Evolutionary conservation across 177 flowering plant genomes (phyloP), one percentile per base, ranked within the genome.

Genomic region (Vitis hybrid): DNA sequence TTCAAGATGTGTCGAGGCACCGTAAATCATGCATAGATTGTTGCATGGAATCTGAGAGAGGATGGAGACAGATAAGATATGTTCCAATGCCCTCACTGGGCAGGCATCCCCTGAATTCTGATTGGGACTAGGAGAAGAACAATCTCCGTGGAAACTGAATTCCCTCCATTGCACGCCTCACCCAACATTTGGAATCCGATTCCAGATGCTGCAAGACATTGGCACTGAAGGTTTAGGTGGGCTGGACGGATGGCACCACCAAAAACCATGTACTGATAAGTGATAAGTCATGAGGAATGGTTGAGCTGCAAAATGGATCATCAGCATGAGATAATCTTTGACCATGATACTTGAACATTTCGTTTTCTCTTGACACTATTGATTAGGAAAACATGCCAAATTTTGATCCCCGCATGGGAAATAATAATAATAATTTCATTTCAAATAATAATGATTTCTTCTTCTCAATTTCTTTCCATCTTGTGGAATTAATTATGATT

Each of bases 111-210:
- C 15, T 55, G 18, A 55, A 14, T 55, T 17, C 17, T 55, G 58
- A 55, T 55, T 13, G 58, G 18, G 58, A 55, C 58, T 15, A 55
- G 18, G 12, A 55, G 58, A 55, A 14, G 58, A 5, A 55, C 6
- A 0, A 15, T 55, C 58, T 13, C 58, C 10, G 8, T 14, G 58
- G 19, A 55, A 55, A 55, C 15, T 55, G 58, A 55, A 55, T 55
- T 55, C 58, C 58, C 17, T 55, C n/a, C 8, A 55, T 13, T 15
- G 15, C 58, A 55, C 8, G 15, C 17, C 58, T 55, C 58, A 14
- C 58, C 7, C n/a, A 55, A 14, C 58, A 8, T 15, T 55, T 64
- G 12, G 67, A 49, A 64, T 20, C 56, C 52, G 33, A 64, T 64
- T 50, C 67, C 2, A 10, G 33, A 64, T 64, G 67, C 22, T 28